Evolutionary conservation across 2,329 filamentous ascomycete genomes (phyloP).

Genomic region (Chaetomiaceae sp.): DNA sequence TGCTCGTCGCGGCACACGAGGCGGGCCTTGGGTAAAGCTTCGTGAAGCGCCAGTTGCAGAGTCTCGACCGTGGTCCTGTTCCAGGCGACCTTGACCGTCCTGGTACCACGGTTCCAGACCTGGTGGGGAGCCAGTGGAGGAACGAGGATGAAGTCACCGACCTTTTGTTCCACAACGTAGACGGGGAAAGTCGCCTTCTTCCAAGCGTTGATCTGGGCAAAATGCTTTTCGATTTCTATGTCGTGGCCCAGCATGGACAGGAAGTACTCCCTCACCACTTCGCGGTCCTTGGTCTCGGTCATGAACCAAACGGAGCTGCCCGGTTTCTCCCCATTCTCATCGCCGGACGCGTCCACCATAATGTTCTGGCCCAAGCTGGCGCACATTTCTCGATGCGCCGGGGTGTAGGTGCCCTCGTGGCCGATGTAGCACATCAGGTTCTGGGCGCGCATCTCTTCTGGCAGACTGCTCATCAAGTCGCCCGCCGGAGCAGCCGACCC

Average conservation of each 20-base stretch:
- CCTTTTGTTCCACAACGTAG: slow-evolving; percentile 84
- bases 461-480: slow-evolving; percentile 91
- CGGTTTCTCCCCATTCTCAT: slow-evolving; percentile 67
- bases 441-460: slow-evolving; percentile 80
- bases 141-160: slow-evolving; percentile 89
- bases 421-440: slow-evolving; percentile 99
- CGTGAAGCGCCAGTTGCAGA: slow-evolving; percentile 75
- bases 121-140: slow-evolving; percentile 92
- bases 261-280: slow-evolving; percentile 89
- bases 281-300: slow-evolving; percentile 91
- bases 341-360: slow-evolving; percentile 86
- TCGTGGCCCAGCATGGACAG: slow-evolving; percentile 89
- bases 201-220: slow-evolving; percentile 93
- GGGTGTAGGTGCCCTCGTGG: slow-evolving; percentile 95
- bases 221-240: slow-evolving; percentile 94
- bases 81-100: slow-evolving; percentile 97
- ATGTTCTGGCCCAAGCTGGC: slow-evolving; percentile 94
- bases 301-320: slow-evolving; percentile 98
- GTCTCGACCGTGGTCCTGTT: slow-evolving; percentile 93
- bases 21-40: slow-evolving; percentile 82
- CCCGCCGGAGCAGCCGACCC: slow-evolving; percentile 66
- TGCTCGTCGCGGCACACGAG: slow-evolving; percentile 96
- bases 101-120: slow-evolving; percentile 94
- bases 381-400: slow-evolving; percentile 95
- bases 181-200: slow-evolving; percentile 90